Evolutionary conservation across 306 rosid genomes (phyloP).

Genomic region (Citrullus mucosospermus): DNA sequence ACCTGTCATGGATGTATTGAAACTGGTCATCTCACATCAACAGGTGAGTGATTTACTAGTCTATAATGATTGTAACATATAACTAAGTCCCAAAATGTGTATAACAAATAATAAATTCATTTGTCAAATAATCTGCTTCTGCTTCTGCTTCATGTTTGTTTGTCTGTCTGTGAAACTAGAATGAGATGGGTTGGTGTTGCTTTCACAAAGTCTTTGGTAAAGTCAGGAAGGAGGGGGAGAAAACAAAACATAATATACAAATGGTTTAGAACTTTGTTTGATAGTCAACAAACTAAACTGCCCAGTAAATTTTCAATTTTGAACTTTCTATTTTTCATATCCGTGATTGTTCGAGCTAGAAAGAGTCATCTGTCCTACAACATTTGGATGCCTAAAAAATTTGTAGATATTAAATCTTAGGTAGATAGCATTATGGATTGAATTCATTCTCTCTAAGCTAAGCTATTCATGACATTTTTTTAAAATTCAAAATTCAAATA

Average conservation of each 20-base stretch:
- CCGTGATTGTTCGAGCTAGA: no score
- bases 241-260: not conserved
- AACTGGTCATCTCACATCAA: not conserved
- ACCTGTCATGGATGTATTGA: conserved; percentile 84
- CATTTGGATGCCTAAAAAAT: no score
- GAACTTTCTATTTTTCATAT: no score
- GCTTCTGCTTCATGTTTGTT: not conserved
- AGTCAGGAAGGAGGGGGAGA: not conserved
- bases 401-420: no score
- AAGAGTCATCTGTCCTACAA: no score
- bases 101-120: not conserved
- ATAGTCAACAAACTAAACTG: no score
- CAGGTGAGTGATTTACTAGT: not conserved
- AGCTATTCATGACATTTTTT: no score
- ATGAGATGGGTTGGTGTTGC: not conserved
- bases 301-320: no score
- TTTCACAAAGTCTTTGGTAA: not conserved
- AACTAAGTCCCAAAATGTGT: not conserved
- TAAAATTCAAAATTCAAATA: no score
- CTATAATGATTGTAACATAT: not conserved
- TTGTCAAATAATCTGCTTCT: not conserved
- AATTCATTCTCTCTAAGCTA: no score
- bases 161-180: not conserved
- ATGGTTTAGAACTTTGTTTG: no score
- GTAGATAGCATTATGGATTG: no score